Conservation (phyloP, 2,329 filamentous ascomycete genomes). For the Nigrospora osmanthi region DNA sequence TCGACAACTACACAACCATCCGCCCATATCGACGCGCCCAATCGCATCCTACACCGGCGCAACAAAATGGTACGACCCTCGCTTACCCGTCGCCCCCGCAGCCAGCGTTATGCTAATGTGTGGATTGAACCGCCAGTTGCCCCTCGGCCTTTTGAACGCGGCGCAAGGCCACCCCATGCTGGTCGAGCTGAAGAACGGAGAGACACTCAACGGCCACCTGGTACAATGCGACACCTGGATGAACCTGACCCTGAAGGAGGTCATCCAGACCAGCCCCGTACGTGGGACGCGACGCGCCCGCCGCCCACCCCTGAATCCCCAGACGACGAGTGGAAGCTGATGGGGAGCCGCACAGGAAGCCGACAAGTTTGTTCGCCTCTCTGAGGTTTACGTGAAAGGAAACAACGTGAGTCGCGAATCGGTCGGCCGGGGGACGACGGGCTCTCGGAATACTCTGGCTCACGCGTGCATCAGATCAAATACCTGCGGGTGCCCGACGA, state of each 20-base stretch:
- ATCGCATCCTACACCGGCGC: not conserved
- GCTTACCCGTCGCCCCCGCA: too few species aligned
- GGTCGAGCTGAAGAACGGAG: conserved; percentile 48
- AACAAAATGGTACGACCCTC: not conserved
- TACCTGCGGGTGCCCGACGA: conserved; percentile 95
- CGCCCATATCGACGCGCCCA: not conserved
- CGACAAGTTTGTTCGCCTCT: conserved; percentile 85
- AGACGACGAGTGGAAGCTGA: too few species aligned
- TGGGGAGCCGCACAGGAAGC: conserved; percentile 53
- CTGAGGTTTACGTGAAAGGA: conserved; percentile 92
- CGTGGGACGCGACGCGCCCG: conserved; percentile 11
- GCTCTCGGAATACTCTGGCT: conserved; percentile 5
- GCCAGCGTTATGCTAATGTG: not conserved
- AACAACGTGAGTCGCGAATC: conserved; percentile 72
- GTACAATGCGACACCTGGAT: conserved; percentile 99
- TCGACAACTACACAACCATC: too few species aligned
- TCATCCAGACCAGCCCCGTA: conserved; percentile 87
- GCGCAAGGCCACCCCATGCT: conserved; percentile 89
- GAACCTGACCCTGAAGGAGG: conserved; percentile 96
- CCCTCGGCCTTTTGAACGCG: conserved; percentile 80
- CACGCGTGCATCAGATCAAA: conserved; percentile 68
- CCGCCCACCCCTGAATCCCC: not conserved
- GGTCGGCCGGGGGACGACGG: not conserved
- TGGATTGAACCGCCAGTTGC: conserved; percentile 43
- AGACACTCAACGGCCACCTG: conserved; percentile 93